These are phyloP conservation scores for Alternaria longipes DNA, from an alignment of 2,329 filamentous ascomycete genomes.

Conservation along the genomic window DNA sequence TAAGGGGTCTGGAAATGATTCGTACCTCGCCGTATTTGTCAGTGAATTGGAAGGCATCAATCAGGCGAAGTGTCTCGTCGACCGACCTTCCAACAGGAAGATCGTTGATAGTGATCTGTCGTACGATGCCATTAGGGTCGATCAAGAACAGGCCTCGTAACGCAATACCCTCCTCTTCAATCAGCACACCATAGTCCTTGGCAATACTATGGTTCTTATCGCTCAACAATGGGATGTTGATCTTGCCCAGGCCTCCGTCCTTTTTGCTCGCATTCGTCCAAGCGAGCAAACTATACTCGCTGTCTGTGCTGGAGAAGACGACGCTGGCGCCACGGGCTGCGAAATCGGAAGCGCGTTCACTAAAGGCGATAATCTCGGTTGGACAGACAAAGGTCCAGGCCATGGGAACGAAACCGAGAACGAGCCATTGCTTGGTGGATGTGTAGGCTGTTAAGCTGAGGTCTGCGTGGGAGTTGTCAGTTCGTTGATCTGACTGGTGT, in stretches of 20 bases:
- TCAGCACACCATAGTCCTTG: conserved; percentile 69
- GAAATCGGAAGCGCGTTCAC: conserved; percentile 69
- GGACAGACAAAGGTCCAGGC: conserved; percentile 75
- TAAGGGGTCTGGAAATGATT: neutral
- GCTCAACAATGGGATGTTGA: conserved; percentile 69
- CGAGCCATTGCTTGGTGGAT: conserved; percentile 64
- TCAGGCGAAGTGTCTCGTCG: conserved; percentile 68
- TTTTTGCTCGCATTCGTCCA: conserved; percentile 67
- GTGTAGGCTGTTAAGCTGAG: conserved; percentile 52
- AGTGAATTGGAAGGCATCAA: conserved; percentile 61
- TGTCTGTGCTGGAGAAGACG: conserved; percentile 70
- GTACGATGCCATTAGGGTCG: conserved; percentile 68
- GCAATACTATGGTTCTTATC: conserved; percentile 70
- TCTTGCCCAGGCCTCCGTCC: conserved; percentile 68
- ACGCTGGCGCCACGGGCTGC: conserved; percentile 67
- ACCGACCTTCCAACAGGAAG: conserved; percentile 71
- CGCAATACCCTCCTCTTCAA: conserved; percentile 70
- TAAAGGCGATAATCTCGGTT: conserved; percentile 72
- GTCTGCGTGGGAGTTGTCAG: conserved; percentile 38
- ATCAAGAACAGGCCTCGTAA: conserved; percentile 73
- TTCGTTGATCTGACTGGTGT: conserved; percentile 3
- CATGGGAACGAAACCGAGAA: conserved; percentile 73
- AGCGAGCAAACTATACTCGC: conserved; percentile 65
- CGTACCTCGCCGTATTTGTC: conserved; percentile 54
- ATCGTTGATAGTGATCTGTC: conserved; percentile 72